Conservation (phyloP, 495 filamentous ascomycete species). For the Hypoxylon intermedium region DNA sequence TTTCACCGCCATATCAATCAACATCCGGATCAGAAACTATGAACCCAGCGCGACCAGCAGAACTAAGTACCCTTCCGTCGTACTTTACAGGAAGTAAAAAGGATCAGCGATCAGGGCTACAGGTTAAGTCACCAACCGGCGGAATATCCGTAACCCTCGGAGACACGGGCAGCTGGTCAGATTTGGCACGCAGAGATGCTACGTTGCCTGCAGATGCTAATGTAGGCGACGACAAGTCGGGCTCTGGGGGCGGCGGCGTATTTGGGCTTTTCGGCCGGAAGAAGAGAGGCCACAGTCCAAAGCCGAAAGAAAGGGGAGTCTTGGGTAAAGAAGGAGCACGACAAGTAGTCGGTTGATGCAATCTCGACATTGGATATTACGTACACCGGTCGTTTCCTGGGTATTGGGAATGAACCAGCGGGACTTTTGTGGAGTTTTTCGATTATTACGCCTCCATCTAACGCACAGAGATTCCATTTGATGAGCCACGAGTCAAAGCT, state of each 20-base stretch:
- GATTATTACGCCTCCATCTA: constrained; percentile 15
- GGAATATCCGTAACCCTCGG: constrained; percentile 91
- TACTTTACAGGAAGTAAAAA: constrained; percentile 54
- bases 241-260: constrained; percentile 67
- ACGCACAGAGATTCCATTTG: constrained; percentile 8
- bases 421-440: constrained; percentile 1
- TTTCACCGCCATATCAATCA: constrained; percentile 33
- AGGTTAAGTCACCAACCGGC: constrained; percentile 78
- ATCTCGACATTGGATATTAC: constrained; percentile 6
- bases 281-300: constrained; percentile 89
- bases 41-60: constrained; percentile 28
- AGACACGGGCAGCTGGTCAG: constrained; percentile 86
- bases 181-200: constrained; percentile 82
- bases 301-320: constrained; percentile 91
- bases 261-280: constrained; percentile 87
- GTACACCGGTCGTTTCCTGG: constrained; percentile 12
- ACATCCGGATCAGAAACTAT: constrained; percentile 26
- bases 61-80: constrained; percentile 43
- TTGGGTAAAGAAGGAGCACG: constrained; percentile 94
- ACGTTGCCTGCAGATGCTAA: constrained; percentile 73
- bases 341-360: constrained; percentile 64
- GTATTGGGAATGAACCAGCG: not conserved
- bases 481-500: constrained; percentile 1
- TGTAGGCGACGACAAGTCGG: constrained; percentile 56
- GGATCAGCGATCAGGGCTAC: constrained; percentile 53